Conservation (phyloP, 2,329 filamentous ascomycete species). For the Sclerotinia borealis region DNA sequence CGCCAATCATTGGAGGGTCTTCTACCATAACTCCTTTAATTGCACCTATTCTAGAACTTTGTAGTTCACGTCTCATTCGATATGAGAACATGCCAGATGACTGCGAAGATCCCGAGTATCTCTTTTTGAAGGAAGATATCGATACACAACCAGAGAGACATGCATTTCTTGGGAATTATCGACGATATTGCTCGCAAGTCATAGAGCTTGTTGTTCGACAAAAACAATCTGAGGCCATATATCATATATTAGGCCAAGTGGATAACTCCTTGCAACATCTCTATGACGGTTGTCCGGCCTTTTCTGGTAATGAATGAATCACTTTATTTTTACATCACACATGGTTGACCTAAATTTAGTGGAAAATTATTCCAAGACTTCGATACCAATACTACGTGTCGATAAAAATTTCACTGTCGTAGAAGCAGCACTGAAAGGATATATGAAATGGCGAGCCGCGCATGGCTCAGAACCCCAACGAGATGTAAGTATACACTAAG, state of each 20-base stretch:
- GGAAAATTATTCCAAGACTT: slow-evolving; percentile 60
- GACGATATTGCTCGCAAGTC: slow-evolving; percentile 79
- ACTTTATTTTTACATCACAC: slow-evolving; percentile 5
- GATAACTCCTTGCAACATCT: slow-evolving; percentile 68
- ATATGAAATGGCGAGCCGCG: slow-evolving; percentile 65
- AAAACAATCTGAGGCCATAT: slow-evolving; percentile 77
- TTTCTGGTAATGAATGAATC: slow-evolving; percentile 51
- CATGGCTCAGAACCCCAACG: slow-evolving; percentile 47
- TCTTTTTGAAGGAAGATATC: slow-evolving; percentile 87
- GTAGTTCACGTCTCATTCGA: slow-evolving; percentile 74
- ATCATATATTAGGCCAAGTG: slow-evolving; percentile 77
- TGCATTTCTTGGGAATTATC: slow-evolving; percentile 91
- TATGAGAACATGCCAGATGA: slow-evolving; percentile 85
- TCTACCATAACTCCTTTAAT: slow-evolving; percentile 56
- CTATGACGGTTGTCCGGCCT: slow-evolving; percentile 62
- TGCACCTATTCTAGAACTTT: slow-evolving; percentile 72
- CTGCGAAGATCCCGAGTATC: slow-evolving; percentile 68
- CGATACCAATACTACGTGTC: slow-evolving; percentile 66
- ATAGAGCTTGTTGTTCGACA: slow-evolving; percentile 82
- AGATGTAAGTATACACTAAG: slow-evolving; percentile 22
- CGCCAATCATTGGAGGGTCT: slow-evolving; percentile 62
- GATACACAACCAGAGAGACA: slow-evolving; percentile 92
- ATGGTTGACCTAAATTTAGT: slow-evolving; percentile 31
- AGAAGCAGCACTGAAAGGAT: slow-evolving; percentile 83
- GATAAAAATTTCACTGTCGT: slow-evolving; percentile 89